These are phyloP conservation scores for Entomortierella parvispora DNA, from an alignment of 192 early-diverging fungal species.

Conservation along the genomic window DNA sequence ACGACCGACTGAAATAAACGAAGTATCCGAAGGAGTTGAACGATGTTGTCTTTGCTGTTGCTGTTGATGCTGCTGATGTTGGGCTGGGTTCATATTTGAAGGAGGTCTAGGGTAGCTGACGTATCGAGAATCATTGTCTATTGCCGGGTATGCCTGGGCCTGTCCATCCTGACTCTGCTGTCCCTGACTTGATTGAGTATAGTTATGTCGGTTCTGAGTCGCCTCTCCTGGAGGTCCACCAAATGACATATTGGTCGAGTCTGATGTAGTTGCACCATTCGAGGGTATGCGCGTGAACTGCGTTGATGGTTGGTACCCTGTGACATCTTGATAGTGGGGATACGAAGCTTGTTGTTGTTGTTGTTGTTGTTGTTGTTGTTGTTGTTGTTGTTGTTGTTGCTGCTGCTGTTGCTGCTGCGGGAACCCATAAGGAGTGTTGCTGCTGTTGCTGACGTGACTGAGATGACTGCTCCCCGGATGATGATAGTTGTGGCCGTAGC, in stretches of 20 bases:
- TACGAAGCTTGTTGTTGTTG: slow-evolving; percentile 3
- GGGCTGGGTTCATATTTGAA: not conserved
- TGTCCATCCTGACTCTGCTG: too few relatives aligned
- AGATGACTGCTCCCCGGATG: slow-evolving; percentile 12
- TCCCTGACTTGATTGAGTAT: not conserved
- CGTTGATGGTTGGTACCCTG: slow-evolving; percentile 9
- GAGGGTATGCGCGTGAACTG: not conserved
- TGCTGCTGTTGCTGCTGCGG: not conserved
- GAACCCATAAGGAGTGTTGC: not conserved
- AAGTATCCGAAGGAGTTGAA: slow-evolving; percentile 8
- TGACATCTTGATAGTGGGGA: slow-evolving; percentile 6
- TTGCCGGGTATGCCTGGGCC: too few relatives aligned
- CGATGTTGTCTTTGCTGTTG: slow-evolving; percentile 20
- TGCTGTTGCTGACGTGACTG: slow-evolving; percentile 22
- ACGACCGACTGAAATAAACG: slow-evolving; percentile 10
- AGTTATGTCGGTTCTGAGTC: not conserved
- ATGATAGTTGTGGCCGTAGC: not conserved
- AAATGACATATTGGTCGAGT: not conserved
- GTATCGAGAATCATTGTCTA: not conserved
- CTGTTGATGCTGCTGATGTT: slow-evolving; percentile 1
- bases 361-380: slow-evolving; percentile 8
- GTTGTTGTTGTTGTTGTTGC: slow-evolving; percentile 17
- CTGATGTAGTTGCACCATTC: not conserved
- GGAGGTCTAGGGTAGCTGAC: not conserved
- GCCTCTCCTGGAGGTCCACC: not conserved